Conservation (phyloP, 768 basidiomycete species). For the Pulveroboletus frians region DNA sequence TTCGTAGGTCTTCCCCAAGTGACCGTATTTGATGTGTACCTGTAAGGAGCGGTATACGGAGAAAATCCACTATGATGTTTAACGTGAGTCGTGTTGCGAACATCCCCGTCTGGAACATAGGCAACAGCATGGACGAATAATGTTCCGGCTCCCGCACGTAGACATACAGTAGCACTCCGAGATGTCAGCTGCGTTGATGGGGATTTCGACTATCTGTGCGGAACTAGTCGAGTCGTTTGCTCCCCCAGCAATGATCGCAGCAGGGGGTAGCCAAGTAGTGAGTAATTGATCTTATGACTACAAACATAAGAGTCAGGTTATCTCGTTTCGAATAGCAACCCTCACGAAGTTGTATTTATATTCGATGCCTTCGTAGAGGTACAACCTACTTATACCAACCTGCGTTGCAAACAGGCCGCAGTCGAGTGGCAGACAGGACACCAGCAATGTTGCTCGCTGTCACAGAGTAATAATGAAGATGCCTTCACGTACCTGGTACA, state of each 20-base stretch:
- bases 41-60: background rate
- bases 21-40: conserved; percentile 43
- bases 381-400: conserved; percentile 48
- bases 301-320: background rate
- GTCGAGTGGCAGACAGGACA: conserved; percentile 59
- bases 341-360: conserved; percentile 64
- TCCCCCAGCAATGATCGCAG: conserved; percentile 53
- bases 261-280: conserved; percentile 39
- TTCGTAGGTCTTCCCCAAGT: conserved; percentile 60
- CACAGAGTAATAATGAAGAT: conserved; percentile 17
- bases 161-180: conserved; percentile 58
- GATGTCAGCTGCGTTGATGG: conserved; percentile 41
- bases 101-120: conserved; percentile 35
- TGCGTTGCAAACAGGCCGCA: conserved; percentile 57
- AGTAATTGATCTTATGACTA: conserved; percentile 49
- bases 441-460: conserved; percentile 68
- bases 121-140: conserved; percentile 58
- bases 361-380: conserved; percentile 65
- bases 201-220: conserved; percentile 43
- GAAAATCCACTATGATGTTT: background rate
- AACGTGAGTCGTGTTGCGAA: conserved; percentile 40
- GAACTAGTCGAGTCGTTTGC: conserved; percentile 46
- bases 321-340: background rate
- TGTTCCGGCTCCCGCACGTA: conserved; percentile 44
- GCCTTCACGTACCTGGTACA: conserved; percentile 21